Conservation (phyloP, 768 basidiomycete species). For the Leucosporidium creatinivorum region DNA sequence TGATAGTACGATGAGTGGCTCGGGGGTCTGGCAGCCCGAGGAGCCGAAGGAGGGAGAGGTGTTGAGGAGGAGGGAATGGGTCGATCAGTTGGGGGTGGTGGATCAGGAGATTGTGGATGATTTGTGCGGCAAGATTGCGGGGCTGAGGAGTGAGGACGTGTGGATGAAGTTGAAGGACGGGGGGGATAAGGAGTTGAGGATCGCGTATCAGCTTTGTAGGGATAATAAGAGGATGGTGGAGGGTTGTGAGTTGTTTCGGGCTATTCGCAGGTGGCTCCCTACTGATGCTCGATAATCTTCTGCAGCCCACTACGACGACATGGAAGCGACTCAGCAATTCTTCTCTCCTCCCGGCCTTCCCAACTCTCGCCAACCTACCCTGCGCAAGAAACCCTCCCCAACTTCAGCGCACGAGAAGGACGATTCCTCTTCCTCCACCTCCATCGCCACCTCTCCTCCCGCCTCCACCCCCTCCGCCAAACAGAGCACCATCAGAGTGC, state of each 20-base stretch:
- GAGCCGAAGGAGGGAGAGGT: not conserved
- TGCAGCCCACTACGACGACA: conserved; percentile 32
- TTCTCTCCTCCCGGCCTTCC: conserved; percentile 25
- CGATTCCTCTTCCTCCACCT: conserved; percentile 16
- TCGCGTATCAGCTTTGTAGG: conserved; percentile 85
- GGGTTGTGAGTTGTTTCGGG: conserved; percentile 60
- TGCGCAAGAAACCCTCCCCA: conserved; percentile 9
- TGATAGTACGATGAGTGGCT: conserved; percentile 2
- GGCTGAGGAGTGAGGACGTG: conserved; percentile 72
- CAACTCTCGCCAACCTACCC: conserved; percentile 21
- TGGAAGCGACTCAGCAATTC: conserved; percentile 29
- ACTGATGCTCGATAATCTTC: no score
- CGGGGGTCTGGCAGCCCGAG: not conserved
- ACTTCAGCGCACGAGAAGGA: conserved; percentile 11
- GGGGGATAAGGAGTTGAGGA: conserved; percentile 87
- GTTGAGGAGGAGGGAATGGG: conserved; percentile 38
- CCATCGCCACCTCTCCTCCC: not conserved
- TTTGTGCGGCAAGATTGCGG: conserved; percentile 61
- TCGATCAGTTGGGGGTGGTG: conserved; percentile 69
- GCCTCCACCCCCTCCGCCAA: conserved; percentile 45
- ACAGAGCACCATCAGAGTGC: conserved; percentile 43
- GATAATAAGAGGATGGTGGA: conserved; percentile 78
- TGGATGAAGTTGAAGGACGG: conserved; percentile 72
- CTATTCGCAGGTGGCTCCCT: no score
- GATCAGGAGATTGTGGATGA: conserved; percentile 87